Evolutionary conservation across 164 flowering plant species (phyloP).

Genomic region (Santalum album): DNA sequence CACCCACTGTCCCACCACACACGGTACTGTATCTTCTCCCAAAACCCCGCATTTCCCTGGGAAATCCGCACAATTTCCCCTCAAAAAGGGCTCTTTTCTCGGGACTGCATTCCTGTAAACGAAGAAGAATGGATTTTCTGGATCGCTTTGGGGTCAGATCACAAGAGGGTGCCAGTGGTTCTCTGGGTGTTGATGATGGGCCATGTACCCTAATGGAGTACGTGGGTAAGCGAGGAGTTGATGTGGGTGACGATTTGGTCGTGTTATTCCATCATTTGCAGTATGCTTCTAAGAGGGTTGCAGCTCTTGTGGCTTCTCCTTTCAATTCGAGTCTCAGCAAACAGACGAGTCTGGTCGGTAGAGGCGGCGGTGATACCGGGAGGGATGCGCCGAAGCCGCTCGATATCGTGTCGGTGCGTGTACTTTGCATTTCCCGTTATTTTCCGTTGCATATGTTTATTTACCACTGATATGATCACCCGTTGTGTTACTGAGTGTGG

Average conservation of each 20-base stretch:
- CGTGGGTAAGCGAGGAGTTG: slow-evolving; percentile 50
- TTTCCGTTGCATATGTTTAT: no score
- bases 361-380: slow-evolving; percentile 17
- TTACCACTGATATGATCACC: no score
- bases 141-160: slow-evolving; percentile 15
- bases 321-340: slow-evolving; percentile 46
- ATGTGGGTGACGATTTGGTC: slow-evolving; percentile 73
- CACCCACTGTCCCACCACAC: no score
- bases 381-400: slow-evolving; percentile 89
- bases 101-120: background rate
- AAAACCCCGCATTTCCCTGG: slow-evolving; percentile 14
- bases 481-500: background rate
- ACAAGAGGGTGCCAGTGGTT: slow-evolving; percentile 1
- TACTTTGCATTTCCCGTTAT: background rate
- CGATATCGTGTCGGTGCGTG: slow-evolving; percentile 72
- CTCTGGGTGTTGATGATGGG: slow-evolving; percentile 16
- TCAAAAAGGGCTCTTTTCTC: background rate
- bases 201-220: slow-evolving; percentile 52
- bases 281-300: slow-evolving; percentile 84
- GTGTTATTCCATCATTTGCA: slow-evolving; percentile 62
- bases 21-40: slow-evolving; percentile 17
- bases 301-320: slow-evolving; percentile 88
- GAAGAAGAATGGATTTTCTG: slow-evolving; percentile 26
- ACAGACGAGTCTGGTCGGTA: slow-evolving; percentile 12
- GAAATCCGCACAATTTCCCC: slow-evolving; percentile 9